A percentile compares a stretch with the other conserved stretches of the same genome.
Conservation (phyloP, 176 grass and related monocot species). For the Carex pumila region DNA sequence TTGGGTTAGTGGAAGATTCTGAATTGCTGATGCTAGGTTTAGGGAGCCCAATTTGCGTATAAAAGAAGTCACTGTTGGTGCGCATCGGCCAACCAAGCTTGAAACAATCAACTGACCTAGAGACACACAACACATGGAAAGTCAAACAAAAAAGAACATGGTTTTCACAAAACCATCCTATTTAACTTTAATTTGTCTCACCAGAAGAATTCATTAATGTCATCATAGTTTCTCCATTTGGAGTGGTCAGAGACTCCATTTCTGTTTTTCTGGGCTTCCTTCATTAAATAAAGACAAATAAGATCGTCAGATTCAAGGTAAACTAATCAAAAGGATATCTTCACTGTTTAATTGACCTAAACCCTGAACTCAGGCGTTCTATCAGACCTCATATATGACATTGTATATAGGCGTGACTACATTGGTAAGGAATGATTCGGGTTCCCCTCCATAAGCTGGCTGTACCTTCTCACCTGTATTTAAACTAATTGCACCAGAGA, state of each 20-base stretch:
- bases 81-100: slow-evolving; percentile 98
- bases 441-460: slow-evolving; percentile 69
- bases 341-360: background rate
- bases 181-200: slow-evolving; percentile 26
- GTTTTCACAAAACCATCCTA: background rate
- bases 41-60: slow-evolving; percentile 5
- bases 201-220: slow-evolving; percentile 97
- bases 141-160: slow-evolving; percentile 13
- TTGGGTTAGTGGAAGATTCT: slow-evolving; percentile 20
- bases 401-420: slow-evolving; percentile 73
- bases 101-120: slow-evolving; percentile 86
- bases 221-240: slow-evolving; percentile 98
- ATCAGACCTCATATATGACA: slow-evolving; percentile 59
- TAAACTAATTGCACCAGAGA: slow-evolving; percentile 86
- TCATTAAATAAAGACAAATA: slow-evolving; percentile 33
- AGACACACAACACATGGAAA: background rate
- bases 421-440: slow-evolving; percentile 75
- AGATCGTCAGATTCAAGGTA: slow-evolving; percentile 7
- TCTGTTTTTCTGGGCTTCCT: slow-evolving; percentile 88
- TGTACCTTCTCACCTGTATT: slow-evolving; percentile 77
- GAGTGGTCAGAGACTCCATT: slow-evolving; percentile 82
- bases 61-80: slow-evolving; percentile 70
- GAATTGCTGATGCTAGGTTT: slow-evolving; percentile 8
- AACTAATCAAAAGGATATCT: background rate
- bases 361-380: background rate